A percentile compares a stretch with the other conserved stretches of the same genome.
phyloP scores from a whole-genome alignment of 1,284 basidiomycete species.

The Cutaneotrichosporon dermatis region DNA sequence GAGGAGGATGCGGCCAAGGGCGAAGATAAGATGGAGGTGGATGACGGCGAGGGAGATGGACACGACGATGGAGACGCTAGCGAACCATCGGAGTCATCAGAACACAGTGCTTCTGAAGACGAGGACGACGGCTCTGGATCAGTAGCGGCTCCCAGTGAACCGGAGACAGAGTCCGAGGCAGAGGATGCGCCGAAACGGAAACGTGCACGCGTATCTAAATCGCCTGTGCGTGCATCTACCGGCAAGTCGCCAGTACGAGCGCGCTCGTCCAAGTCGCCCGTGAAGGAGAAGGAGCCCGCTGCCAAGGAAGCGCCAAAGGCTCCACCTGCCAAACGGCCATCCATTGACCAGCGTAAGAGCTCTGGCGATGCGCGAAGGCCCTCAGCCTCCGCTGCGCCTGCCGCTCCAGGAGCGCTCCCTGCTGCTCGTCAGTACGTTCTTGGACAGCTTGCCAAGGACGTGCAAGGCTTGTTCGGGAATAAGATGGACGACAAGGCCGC shows the following conservation, averaged over 20 bases:
- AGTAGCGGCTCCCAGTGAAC: conserved; percentile 6
- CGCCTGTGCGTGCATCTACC: neutral
- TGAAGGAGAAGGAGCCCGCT: neutral
- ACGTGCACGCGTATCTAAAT: neutral
- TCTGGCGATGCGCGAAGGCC: neutral
- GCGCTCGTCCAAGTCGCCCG: neutral
- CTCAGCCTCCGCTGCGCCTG: neutral
- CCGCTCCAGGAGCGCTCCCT: conserved; percentile 15
- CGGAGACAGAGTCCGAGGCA: conserved; percentile 3
- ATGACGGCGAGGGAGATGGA: no score
- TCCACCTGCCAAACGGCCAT: neutral
- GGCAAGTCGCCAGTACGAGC: no score
- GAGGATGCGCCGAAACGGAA: neutral
- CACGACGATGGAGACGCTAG: no score
- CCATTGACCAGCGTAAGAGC: neutral
- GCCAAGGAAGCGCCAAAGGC: neutral
- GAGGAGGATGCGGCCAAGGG: neutral
- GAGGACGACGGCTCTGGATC: conserved; percentile 5
- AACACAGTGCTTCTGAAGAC: neutral
- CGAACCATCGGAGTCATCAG: no score
- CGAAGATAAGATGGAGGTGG: no score
- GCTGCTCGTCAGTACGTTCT: conserved; percentile 36
- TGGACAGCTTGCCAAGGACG: conserved; percentile 27
- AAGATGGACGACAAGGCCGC: conserved; percentile 20
- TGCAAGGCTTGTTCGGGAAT: conserved; percentile 28